Conservation (phyloP, 2,329 filamentous ascomycete species). For the Piedraia hortae region DNA sequence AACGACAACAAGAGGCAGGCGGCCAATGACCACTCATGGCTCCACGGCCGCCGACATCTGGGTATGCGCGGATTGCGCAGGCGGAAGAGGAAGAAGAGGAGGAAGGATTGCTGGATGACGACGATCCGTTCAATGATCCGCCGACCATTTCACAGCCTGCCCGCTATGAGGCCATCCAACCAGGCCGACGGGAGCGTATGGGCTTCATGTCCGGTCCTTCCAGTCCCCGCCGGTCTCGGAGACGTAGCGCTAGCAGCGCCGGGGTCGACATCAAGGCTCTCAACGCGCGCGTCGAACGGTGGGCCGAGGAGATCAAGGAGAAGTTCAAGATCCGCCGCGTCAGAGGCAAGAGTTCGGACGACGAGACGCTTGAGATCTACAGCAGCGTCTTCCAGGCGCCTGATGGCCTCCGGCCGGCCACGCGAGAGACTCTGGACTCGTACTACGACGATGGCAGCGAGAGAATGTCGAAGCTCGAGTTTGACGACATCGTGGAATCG, state of each 20-base stretch:
- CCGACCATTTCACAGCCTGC: slow-evolving; percentile 12
- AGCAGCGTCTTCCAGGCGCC: slow-evolving; percentile 91
- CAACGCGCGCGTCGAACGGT: slow-evolving; percentile 78
- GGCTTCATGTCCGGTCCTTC: slow-evolving; percentile 12
- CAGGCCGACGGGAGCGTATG: slow-evolving; percentile 18
- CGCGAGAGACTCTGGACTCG: slow-evolving; percentile 41
- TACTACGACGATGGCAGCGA: slow-evolving; percentile 20
- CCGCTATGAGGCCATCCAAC: slow-evolving; percentile 22
- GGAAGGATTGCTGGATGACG: slow-evolving; percentile 14
- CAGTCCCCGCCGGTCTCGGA: slow-evolving; percentile 14
- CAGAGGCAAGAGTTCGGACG: slow-evolving; percentile 45
- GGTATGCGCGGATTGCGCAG: slow-evolving; percentile 25
- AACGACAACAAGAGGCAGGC: too few relatives aligned
- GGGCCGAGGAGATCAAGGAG: slow-evolving; percentile 92
- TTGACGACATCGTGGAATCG: slow-evolving; percentile 69
- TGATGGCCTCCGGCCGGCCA: slow-evolving; percentile 58
- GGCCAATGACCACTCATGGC: too few relatives aligned
- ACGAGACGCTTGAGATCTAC: slow-evolving; percentile 80
- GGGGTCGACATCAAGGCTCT: slow-evolving; percentile 96
- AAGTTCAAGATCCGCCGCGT: slow-evolving; percentile 75
- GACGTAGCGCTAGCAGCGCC: slow-evolving; percentile 39
- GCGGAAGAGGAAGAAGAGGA: slow-evolving; percentile 20
- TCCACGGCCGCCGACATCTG: slow-evolving; percentile 20
- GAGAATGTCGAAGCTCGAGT: slow-evolving; percentile 50
- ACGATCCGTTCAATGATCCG: slow-evolving; percentile 10